Base-by-base conservation (phyloP, 1,139 yeast genomes). In the Arxiozyma heterogenica region DNA sequence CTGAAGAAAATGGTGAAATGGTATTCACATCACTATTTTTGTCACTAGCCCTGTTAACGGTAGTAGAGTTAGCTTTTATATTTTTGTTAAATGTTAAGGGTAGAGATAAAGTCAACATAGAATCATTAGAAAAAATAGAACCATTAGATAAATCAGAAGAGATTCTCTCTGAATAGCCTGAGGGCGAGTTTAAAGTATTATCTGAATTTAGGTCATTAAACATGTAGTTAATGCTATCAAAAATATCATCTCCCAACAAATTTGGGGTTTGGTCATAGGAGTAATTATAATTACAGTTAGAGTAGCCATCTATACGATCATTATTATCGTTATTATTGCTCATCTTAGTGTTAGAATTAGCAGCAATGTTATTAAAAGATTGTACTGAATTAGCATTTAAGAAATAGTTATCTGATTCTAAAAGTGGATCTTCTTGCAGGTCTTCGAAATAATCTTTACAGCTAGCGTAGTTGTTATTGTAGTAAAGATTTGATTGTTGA, bases 391-490 rank as follows among this genome's bases (percentile, higher is more conserved):
- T 34, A 3, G 42, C 21, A 18, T 34, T 46, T 12, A 41, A 34
- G 34, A 46, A 46, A 34, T 38, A 46, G 42, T 34, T 46, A 15
- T 46, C 42, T 3, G 49, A 34, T 34, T 46, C 49, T 38, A 46
- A 11, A 21, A 46, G 22, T 11, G 49, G 49, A 11, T 34, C 49
- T 21, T 38, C 43, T 12, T 18, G 49, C 18, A 46, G 11, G 21
- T 46, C 42, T 7, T 46, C 42, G 18, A 46, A 46, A 18, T 21
- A 46, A 21, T 46, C 42, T 46, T 41, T 46, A n/a, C 42, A 38
- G 38, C 49, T n/a, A 34, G n/a, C 21, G 22, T 34, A 41, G 21
- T 22, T 21, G 15, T 20, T 46, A 34, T 20, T 20, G 15, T 34
- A 22, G 9, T 20, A 46, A 17, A 38, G 42, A 15, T 21, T 7